These are phyloP conservation scores for Arabidopsis suecica DNA, from an alignment of 345 rosid genomes.

Conservation along the genomic window DNA sequence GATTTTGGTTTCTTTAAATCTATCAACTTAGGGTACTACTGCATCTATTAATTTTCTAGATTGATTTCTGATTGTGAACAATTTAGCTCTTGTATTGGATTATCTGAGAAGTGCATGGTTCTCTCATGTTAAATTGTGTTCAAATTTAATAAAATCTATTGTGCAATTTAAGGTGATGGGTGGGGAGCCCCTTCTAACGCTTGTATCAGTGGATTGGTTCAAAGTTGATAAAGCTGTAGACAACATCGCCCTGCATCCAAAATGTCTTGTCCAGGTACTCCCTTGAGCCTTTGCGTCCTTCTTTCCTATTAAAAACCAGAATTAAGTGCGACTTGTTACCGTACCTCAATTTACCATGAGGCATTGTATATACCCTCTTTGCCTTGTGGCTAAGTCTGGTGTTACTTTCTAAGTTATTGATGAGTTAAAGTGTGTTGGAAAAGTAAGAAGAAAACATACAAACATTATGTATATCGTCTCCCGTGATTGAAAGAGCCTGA, in stretches of 20 bases:
- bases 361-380: neutral
- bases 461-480: neutral
- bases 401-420: conserved; percentile 1
- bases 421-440: conserved; percentile 13
- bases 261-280: conserved; percentile 83
- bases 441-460: conserved; percentile 17
- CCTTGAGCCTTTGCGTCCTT: neutral
- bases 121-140: neutral
- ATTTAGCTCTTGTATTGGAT: conserved; percentile 9
- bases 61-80: conserved; percentile 16
- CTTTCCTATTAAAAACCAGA: neutral
- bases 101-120: neutral
- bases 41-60: conserved; percentile 10
- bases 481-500: conserved; percentile 31
- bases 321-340: conserved; percentile 9
- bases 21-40: conserved; percentile 13
- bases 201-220: conserved; percentile 91
- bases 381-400: conserved; percentile 25
- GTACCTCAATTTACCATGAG: neutral
- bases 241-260: conserved; percentile 77
- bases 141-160: conserved; percentile 8
- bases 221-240: conserved; percentile 74
- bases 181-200: conserved; percentile 89
- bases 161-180: conserved; percentile 72
- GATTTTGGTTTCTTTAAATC: conserved; percentile 1